phyloP scores from a whole-genome alignment of 352 stramenopile genomes.

The Phytophthora aleatoria region DNA sequence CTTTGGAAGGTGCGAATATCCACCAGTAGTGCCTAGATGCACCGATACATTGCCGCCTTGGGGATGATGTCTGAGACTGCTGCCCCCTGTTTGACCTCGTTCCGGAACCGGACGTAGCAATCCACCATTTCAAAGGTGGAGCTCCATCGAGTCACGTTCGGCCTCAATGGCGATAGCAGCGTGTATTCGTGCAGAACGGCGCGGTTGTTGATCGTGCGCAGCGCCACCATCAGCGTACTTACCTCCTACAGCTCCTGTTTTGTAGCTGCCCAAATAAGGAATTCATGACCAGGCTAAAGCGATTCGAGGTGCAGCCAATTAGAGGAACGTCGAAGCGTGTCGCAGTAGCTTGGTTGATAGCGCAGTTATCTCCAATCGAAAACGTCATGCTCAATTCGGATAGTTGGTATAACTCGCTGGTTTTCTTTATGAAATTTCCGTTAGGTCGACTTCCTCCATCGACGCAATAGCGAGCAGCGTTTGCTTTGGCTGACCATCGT shows the following conservation, averaged over 20 bases:
- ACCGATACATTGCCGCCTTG: not conserved
- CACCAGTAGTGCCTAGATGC: not conserved
- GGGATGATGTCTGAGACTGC: not conserved
- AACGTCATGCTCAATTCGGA: not conserved
- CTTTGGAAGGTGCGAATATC: not conserved
- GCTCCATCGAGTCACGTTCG: not conserved
- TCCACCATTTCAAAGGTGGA: not conserved
- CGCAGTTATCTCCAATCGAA: not conserved
- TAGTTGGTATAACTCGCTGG: not conserved
- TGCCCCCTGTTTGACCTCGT: not conserved
- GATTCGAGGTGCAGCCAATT: not conserved
- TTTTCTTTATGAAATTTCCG: not conserved
- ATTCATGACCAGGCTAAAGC: not conserved
- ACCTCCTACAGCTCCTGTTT: not conserved
- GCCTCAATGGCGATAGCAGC: not conserved
- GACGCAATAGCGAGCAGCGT: not conserved
- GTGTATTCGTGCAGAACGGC: not conserved
- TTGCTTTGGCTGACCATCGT: not conserved
- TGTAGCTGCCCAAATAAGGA: not conserved
- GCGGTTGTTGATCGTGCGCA: not conserved
- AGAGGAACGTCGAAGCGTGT: not conserved
- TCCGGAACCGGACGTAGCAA: not conserved
- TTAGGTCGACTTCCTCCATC: conserved; percentile 1
- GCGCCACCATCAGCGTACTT: not conserved
- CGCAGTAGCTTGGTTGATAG: not conserved